Evolutionary conservation across 2,329 filamentous ascomycete species (phyloP).

Genomic region (Chalara sp.): DNA sequence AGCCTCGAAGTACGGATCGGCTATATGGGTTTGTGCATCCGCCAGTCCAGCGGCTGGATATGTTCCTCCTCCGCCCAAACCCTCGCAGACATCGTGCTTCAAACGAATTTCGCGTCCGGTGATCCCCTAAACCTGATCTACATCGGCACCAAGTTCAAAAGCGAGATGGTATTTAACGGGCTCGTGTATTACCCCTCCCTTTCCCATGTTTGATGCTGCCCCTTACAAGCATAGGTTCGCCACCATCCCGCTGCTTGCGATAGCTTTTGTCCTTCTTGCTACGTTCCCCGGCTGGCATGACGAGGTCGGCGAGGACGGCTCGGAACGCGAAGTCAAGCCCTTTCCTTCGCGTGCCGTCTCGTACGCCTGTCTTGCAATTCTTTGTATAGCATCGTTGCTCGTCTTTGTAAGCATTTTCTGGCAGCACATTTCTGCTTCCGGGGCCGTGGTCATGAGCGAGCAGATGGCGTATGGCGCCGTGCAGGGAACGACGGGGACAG

Average conservation of each 20-base stretch:
- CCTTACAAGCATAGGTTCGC: slow-evolving; percentile 2
- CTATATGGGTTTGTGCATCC: slow-evolving; percentile 10
- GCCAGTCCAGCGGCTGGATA: slow-evolving; percentile 2
- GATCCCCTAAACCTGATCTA: slow-evolving; percentile 12
- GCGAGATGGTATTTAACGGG: slow-evolving; percentile 8
- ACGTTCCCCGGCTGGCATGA: slow-evolving; percentile 11
- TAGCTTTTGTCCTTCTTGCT: slow-evolving; percentile 3
- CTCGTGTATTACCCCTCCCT: slow-evolving; percentile 4
- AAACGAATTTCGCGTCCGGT: neutral
- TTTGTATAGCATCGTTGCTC: slow-evolving; percentile 6
- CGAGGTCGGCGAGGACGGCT: slow-evolving; percentile 26
- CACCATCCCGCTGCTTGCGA: slow-evolving; percentile 1
- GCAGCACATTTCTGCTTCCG: slow-evolving; percentile 6
- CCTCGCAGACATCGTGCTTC: slow-evolving; percentile 2
- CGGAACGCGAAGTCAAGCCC: slow-evolving; percentile 80
- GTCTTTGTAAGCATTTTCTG: slow-evolving; percentile 6
- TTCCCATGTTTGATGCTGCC: neutral
- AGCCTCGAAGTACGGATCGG: slow-evolving; percentile 6
- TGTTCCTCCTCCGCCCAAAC: slow-evolving; percentile 7
- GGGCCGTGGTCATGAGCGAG: slow-evolving; percentile 3
- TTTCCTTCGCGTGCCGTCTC: slow-evolving; percentile 63
- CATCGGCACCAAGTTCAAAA: slow-evolving; percentile 6
- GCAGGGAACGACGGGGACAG: slow-evolving; percentile 1
- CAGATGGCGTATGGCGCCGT: slow-evolving; percentile 9
- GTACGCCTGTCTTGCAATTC: neutral